Conservation (phyloP, 2,329 filamentous ascomycete genomes). For the Phaeosphaeriaceae sp. region DNA sequence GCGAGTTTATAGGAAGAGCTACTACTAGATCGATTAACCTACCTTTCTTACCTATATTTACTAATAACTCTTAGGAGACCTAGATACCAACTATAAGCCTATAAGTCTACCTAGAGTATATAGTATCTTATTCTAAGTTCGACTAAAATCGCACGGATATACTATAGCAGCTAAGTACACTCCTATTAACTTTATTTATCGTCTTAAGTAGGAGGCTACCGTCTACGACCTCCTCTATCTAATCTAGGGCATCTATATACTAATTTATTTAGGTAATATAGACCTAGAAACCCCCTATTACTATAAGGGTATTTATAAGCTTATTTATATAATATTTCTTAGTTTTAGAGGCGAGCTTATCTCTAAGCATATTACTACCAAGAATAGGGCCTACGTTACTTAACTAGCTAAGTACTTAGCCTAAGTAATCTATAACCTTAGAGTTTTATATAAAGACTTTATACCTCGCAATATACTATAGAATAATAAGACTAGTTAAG, state of each 20-base stretch:
- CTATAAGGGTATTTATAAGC: constrained; percentile 23
- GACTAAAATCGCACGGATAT: constrained; percentile 50
- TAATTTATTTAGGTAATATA: constrained; percentile 28
- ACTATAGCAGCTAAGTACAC: constrained; percentile 53
- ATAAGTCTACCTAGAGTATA: too few species aligned
- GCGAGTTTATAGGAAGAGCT: too few species aligned
- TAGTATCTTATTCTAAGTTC: constrained; percentile 47
- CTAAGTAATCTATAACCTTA: constrained; percentile 12
- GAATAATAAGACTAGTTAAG: constrained; percentile 12
- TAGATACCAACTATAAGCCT: too few species aligned
- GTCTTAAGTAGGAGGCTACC: constrained; percentile 9
- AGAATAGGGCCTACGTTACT: constrained; percentile 10
- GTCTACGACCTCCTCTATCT: constrained; percentile 13
- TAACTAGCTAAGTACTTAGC: constrained; percentile 7
- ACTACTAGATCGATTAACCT: too few species aligned
- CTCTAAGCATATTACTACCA: constrained; percentile 6
- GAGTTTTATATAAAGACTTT: constrained; percentile 21
- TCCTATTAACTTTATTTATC: constrained; percentile 6
- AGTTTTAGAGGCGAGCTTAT: constrained; percentile 21
- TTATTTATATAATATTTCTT: constrained; percentile 27
- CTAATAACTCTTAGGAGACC: too few species aligned
- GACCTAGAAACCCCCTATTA: constrained; percentile 19
- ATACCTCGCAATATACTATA: constrained; percentile 22
- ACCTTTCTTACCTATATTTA: too few species aligned
- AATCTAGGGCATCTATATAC: constrained; percentile 11